These are phyloP conservation scores for Violaceomyces palustris DNA, from an alignment of 1,284 basidiomycete species.

Conservation along the genomic window DNA sequence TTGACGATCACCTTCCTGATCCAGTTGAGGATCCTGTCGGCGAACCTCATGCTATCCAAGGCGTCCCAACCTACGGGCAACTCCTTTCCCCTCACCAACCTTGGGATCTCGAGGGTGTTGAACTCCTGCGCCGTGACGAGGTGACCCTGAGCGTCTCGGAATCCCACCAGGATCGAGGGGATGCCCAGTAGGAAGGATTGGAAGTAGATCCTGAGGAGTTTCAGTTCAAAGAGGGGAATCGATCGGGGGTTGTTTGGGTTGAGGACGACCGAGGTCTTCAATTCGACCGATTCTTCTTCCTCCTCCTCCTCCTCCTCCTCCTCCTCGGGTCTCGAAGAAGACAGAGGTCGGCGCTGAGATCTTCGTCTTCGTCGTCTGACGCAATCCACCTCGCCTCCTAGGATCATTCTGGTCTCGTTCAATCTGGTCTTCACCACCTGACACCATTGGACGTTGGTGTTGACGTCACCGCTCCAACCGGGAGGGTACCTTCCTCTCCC, in stretches of 20 bases:
- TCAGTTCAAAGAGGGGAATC: conserved; percentile 75
- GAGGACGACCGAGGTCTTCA: too few species aligned
- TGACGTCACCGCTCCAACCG: conserved; percentile 75
- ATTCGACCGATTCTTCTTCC: too few species aligned
- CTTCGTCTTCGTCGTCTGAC: conserved; percentile 58
- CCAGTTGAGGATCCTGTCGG: conserved; percentile 62
- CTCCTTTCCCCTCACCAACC: conserved; percentile 57
- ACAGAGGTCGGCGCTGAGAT: too few species aligned
- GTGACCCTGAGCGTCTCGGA: conserved; percentile 70
- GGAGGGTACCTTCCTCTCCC: conserved; percentile 5
- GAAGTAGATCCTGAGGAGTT: conserved; percentile 76
- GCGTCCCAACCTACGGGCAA: conserved; percentile 75
- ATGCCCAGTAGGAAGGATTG: conserved; percentile 90
- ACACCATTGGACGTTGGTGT: conserved; percentile 96
- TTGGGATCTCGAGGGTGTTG: conserved; percentile 52
- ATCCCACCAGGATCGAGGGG: conserved; percentile 78
- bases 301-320: conserved; percentile 64
- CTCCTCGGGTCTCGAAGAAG: too few species aligned
- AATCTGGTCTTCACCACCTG: conserved; percentile 84
- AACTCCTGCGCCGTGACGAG: conserved; percentile 48
- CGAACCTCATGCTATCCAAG: conserved; percentile 69
- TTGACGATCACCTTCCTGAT: conserved; percentile 53
- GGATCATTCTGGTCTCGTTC: conserved; percentile 70
- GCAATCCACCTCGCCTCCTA: conserved; percentile 95
- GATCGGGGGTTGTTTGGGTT: too few species aligned